Conservation (phyloP, 1,284 basidiomycete genomes). For the Rhodotorula sp. region DNA sequence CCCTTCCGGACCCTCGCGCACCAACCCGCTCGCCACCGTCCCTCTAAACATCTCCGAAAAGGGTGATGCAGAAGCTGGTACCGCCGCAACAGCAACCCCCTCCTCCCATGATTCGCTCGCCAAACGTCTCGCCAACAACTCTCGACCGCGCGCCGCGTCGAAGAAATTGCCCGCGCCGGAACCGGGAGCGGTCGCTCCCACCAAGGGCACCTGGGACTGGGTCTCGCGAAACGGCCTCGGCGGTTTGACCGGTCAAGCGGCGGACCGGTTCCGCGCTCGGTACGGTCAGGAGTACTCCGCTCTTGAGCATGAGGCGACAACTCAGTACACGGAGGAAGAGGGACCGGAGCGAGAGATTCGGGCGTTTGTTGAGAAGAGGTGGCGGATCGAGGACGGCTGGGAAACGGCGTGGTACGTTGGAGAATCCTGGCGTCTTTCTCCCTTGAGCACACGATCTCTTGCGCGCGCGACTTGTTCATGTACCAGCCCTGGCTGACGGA, state of each 20-base stretch:
- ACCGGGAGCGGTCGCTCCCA: background rate
- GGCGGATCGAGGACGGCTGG: conserved; percentile 63
- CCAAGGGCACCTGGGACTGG: conserved; percentile 33
- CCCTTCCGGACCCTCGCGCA: conserved; percentile 3
- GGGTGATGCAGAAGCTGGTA: background rate
- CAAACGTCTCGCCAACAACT: background rate
- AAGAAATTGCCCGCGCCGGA: too few relatives aligned
- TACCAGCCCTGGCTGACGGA: too few relatives aligned
- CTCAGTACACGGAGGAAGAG: conserved; percentile 55
- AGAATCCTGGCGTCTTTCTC: background rate
- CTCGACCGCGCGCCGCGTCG: background rate
- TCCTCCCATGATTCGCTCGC: background rate
- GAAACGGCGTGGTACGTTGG: conserved; percentile 77
- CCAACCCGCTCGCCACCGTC: conserved; percentile 5
- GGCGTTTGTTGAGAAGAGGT: conserved; percentile 61
- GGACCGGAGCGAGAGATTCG: conserved; percentile 59
- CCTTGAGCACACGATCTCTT: background rate
- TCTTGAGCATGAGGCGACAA: too few relatives aligned
- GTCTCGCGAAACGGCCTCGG: conserved; percentile 58
- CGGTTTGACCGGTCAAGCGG: conserved; percentile 67
- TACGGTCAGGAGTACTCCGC: background rate
- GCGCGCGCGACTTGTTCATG: too few relatives aligned
- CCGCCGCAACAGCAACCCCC: background rate
- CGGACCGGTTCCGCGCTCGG: conserved; percentile 40
- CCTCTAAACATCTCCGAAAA: too few relatives aligned